Evolutionary conservation across 495 filamentous ascomycete species (phyloP), one percentile per base, ranked within the genome.

Genomic region (Cercophora scortea): DNA sequence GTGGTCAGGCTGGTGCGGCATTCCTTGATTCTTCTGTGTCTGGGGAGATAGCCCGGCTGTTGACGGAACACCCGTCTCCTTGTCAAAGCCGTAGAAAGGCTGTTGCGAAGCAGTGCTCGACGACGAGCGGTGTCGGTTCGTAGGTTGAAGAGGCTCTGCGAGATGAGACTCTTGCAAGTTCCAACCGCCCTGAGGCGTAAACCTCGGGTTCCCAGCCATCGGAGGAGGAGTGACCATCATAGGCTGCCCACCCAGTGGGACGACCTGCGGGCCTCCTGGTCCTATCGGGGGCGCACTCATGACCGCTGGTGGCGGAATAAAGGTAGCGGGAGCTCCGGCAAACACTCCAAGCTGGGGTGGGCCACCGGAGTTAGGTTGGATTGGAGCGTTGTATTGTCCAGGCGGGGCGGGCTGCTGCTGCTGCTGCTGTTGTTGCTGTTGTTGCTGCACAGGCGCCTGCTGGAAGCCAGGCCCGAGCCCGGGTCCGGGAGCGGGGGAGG

Each of bases 101-200:
- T 63, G 63, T 52, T 38, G 36, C 25, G 68, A 64, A 34, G 60
- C 56, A 17, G 59, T 69, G 49, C 70, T 72, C 3, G 65, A 62
- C 10, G 64, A 64, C 10, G 64, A 57, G 1, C 66, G 62, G 34
- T 71, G 61, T 6, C 64, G 63, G 43, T 67, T 71, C 33, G 65
- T 59, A 11, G 63, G 53, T 25, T 70, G 65, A n/a, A 77, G 63
- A 44, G 74, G 74, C 43, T 71, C 65, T 0, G 69, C 48, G 10
- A 77, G 62, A 44, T 69, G 66, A 7, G 73, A 76, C 53, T 76
- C 71, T 48, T 76, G 69, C 18, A 66, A 39, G 32, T 64, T 70
- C 74, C 74, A 77, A 40, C 60, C 57, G 49, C 56, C 53, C 52
- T 64, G 67, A 8, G 60, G 57, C 49, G 61, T 59, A 18, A 71